These are phyloP conservation scores for Mycena floridula DNA, from an alignment of 768 basidiomycete species.

Conservation along the genomic window DNA sequence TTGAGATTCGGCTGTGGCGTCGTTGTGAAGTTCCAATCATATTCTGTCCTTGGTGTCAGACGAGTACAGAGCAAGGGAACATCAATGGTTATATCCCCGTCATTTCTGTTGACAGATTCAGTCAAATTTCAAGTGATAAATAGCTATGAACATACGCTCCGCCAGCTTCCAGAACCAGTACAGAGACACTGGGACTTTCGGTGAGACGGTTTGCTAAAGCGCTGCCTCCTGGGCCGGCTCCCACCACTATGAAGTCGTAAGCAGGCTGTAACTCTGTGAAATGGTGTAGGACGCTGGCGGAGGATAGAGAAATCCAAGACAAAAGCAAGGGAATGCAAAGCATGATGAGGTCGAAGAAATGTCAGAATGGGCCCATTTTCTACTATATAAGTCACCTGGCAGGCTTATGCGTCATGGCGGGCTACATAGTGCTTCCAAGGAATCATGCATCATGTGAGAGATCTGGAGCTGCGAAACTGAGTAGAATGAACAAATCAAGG, in stretches of 20 bases:
- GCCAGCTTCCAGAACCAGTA: conserved; percentile 16
- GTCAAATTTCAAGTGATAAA: background rate
- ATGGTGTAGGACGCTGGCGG: background rate
- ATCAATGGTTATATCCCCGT: conserved; percentile 6
- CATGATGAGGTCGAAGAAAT: no score
- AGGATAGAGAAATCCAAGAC: no score
- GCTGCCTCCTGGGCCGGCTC: conserved; percentile 16
- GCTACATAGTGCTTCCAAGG: no score
- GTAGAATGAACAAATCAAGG: no score
- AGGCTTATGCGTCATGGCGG: no score
- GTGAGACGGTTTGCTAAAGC: conserved; percentile 15
- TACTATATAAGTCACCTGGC: no score
- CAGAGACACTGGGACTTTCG: conserved; percentile 9
- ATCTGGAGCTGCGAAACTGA: no score
- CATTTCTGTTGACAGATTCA: conserved; percentile 1
- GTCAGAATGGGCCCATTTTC: no score
- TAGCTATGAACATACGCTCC: conserved; percentile 6
- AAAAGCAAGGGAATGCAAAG: no score
- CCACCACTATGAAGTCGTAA: conserved; percentile 11
- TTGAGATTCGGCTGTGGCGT: conserved; percentile 14
- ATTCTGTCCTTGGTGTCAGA: conserved; percentile 9
- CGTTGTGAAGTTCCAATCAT: conserved; percentile 18
- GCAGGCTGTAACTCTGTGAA: background rate
- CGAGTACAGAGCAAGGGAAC: conserved; percentile 9
- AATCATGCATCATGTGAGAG: no score